Evolutionary conservation across 148 eudicot genomes (phyloP), one percentile per base, ranked within the genome.

Genomic region (Pouteria glomerata): DNA sequence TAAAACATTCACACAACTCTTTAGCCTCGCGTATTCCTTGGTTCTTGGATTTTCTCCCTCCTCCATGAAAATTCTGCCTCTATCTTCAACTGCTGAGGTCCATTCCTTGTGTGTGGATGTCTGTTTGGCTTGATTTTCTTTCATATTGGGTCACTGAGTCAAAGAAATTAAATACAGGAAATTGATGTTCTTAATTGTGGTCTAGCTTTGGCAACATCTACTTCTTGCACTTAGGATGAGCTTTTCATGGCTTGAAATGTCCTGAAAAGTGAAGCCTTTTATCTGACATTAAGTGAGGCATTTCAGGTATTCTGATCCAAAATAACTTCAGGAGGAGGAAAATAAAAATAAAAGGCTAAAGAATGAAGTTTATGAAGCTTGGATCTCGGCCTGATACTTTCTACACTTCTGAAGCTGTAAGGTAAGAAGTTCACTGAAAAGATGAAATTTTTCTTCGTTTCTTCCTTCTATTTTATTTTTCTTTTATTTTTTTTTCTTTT

Each of bases 291-390:
- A 21, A 39, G 48, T 47, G 26, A 57, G 44, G 58, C 61, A 39
- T 37, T 58, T 69, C 4, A 62, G 24, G 3, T 69, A 50, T 42
- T 51, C 15, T 3, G 23, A 57, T 48, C 0, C 16, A 27, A 60
- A 55, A 6, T 16, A 29, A 50, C 0, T 8, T 18, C 68, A 12
- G 67, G 18, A 65, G 53, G 31, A 11, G 57, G 29, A 16, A 48
- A 50, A 30, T 3, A 62, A 53, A 62, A n/a, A n/a, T n/a, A n/a
- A 31, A n/a, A 52, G 23, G 19, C 24, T 50, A 75, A 83, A 73
- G 83, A 19, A 95, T 95, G 99, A 95, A 95, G 92, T 95, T 86
- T 68, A 95, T 95, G 99, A 95, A 89, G 81, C 92, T 95, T 68
- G 99, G 99, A 77, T 85, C 96, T 66, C 74, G 90, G 66, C 92